These are phyloP conservation scores for Gaillardinia entomophila DNA, from an alignment of 805 yeast genomes.

Conservation along the genomic window DNA sequence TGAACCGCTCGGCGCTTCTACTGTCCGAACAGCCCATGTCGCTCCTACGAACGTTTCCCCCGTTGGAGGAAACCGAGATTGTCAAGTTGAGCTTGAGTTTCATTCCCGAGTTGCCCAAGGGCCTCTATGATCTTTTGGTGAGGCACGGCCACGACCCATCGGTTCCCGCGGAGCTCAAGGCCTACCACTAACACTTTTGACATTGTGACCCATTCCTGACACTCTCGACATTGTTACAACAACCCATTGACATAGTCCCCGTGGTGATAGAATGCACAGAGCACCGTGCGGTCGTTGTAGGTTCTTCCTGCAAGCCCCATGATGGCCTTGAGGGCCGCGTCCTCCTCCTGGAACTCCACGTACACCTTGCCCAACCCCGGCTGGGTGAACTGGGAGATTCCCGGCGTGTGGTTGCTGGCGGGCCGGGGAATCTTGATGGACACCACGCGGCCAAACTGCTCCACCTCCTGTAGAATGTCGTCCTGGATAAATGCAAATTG, in stretches of 20 bases:
- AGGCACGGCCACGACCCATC: constrained; percentile 56
- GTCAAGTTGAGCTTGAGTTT: constrained; percentile 77
- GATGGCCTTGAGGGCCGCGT: constrained; percentile 50
- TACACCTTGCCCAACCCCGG: constrained; percentile 70
- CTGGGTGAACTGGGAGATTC: constrained; percentile 28
- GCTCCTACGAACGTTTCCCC: constrained; percentile 66
- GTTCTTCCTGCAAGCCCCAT: constrained; percentile 58
- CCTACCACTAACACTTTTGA: background rate
- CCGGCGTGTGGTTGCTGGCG: constrained; percentile 42
- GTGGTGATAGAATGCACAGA: constrained; percentile 59
- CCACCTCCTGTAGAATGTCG: constrained; percentile 48
- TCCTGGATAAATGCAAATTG: constrained; percentile 44
- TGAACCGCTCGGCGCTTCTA: constrained; percentile 60
- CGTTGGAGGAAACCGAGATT: constrained; percentile 63
- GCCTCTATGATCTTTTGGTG: constrained; percentile 55
- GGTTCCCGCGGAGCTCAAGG: constrained; percentile 31
- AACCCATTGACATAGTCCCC: constrained; percentile 47
- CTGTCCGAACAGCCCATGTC: constrained; percentile 66
- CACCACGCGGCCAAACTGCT: constrained; percentile 45
- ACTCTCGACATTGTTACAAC: constrained; percentile 6
- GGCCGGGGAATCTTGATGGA: constrained; percentile 61
- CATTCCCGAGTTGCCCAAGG: constrained; percentile 65
- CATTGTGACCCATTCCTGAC: background rate
- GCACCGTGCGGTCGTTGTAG: constrained; percentile 63
- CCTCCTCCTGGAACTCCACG: constrained; percentile 53